These are phyloP conservation scores for Monoraphidium neglectum DNA, from an alignment of 139 green algal genomes.

Conservation along the genomic window DNA sequence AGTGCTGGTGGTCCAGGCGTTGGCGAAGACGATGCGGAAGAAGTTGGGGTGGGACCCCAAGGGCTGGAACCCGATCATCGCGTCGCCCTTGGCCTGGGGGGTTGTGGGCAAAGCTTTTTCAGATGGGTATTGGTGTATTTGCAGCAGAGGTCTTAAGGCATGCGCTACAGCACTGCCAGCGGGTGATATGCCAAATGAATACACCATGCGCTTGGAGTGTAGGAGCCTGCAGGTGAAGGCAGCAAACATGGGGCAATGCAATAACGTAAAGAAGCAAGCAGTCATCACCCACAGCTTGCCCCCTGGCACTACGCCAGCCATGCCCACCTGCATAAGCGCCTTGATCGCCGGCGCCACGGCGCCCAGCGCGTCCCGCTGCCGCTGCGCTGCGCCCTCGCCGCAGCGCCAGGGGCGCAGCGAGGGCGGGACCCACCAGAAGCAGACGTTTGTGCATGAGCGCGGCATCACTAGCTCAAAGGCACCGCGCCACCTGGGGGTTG, in stretches of 20 bases:
- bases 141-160: too few relatives aligned
- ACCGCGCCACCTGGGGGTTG: background rate
- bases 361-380: background rate
- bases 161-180: too few relatives aligned
- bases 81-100: background rate
- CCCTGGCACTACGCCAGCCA: too few relatives aligned
- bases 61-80: slow-evolving; percentile 12
- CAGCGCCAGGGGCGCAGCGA: background rate
- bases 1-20: background rate
- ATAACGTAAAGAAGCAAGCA: too few relatives aligned
- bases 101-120: too few relatives aligned
- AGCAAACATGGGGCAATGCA: too few relatives aligned
- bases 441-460: background rate
- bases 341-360: slow-evolving; percentile 1
- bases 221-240: too few relatives aligned
- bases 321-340: slow-evolving; percentile 7
- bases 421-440: slow-evolving; percentile 9
- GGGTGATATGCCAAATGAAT: too few relatives aligned
- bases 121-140: too few relatives aligned
- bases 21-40: slow-evolving; percentile 4
- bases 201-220: too few relatives aligned
- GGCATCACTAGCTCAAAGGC: background rate
- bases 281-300: too few relatives aligned
- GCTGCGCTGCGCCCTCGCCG: background rate
- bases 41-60: slow-evolving; percentile 6